Percentiles rank a stretch among this genome's conserved stretches.
Conservation (phyloP, 768 basidiomycete species). For the Calocera cornea region DNA sequence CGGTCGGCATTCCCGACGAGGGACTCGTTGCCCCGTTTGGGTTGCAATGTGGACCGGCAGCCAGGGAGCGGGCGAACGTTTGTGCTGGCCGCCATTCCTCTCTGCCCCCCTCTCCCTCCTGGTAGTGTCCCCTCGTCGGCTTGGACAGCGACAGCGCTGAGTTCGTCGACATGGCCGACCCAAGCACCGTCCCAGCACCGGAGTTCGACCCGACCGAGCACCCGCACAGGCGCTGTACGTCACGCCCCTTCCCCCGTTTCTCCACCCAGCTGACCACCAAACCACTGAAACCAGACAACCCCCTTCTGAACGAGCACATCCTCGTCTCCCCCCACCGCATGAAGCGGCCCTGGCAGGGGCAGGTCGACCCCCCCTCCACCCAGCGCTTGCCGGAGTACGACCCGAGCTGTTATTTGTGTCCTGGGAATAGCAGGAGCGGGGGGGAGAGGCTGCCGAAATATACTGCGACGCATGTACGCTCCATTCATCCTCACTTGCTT, state of each 20-base stretch:
- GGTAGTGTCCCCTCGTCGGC: too few species aligned
- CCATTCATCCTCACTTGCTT: neutral
- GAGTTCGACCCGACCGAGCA: constrained; percentile 19
- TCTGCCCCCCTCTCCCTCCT: neutral
- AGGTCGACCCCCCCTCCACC: constrained; percentile 53
- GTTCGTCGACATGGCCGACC: too few species aligned
- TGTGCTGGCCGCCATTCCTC: neutral
- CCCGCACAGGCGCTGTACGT: constrained; percentile 22
- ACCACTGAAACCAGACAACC: constrained; percentile 77
- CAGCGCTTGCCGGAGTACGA: constrained; percentile 49
- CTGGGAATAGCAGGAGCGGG: constrained; percentile 64
- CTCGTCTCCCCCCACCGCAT: constrained; percentile 83
- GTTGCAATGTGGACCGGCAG: neutral
- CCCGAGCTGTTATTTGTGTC: constrained; percentile 71
- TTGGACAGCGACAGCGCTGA: too few species aligned
- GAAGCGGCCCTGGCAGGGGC: constrained; percentile 84
- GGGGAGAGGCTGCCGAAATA: constrained; percentile 57
- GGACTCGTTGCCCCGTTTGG: neutral
- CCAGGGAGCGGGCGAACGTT: neutral
- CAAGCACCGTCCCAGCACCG: neutral
- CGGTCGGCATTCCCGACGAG: neutral
- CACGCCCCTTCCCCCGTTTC: too few species aligned
- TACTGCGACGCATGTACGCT: constrained; percentile 40
- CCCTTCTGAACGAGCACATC: constrained; percentile 59
- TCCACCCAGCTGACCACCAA: too few species aligned